Evolutionary conservation across 1,284 basidiomycete genomes (phyloP), one percentile per base, ranked within the genome.

Genomic region (Ceratobasidium sp.): DNA sequence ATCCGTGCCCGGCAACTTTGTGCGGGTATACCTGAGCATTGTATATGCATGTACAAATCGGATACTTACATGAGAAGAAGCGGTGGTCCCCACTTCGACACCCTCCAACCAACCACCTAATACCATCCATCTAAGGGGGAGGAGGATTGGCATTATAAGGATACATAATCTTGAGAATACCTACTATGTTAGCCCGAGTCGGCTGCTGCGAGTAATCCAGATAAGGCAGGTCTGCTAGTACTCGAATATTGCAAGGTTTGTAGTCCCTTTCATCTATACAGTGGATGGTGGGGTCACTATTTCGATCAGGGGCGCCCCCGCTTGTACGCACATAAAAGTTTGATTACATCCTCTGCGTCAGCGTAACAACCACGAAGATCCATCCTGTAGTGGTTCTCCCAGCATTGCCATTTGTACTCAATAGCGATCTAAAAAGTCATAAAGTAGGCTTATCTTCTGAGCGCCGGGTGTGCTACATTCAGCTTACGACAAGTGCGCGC

Each of bases 1-100:
- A 48, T 8, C 62, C 62, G 28, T 65, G 62, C 21, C 62, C 62
- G 46, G 62, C 46, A 52, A 21, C 62, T 65, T 32, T 28, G 8
- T n/a, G 34, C 3, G 41, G 12, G 6, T 28, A 18, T 10, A 10
- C 32, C 23, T 9, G 12, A 16, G 16, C 9, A 36, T 14, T 34
- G 10, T n/a, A 10, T 41, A 8, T 4, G 14, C 21, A 39, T 39
- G 26, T 43, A 8, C 23, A 39, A 12, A 23, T 52, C 14, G n/a
- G 14, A 23, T 6, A 52, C 62, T 65, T 18, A 65, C 62, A 65
- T 14, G 28, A 65, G 18, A 65, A 52, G 26, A 65, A 65, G 16
- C 48, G 50, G 9, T 36, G 46, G 23, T 65, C 62, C 10, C 62
- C 62, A 9, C 46, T 32, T 36, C 32, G 45, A n/a, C 46, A 48